Conservation (phyloP, 1,284 basidiomycete species). For the Chalciporus sp. region DNA sequence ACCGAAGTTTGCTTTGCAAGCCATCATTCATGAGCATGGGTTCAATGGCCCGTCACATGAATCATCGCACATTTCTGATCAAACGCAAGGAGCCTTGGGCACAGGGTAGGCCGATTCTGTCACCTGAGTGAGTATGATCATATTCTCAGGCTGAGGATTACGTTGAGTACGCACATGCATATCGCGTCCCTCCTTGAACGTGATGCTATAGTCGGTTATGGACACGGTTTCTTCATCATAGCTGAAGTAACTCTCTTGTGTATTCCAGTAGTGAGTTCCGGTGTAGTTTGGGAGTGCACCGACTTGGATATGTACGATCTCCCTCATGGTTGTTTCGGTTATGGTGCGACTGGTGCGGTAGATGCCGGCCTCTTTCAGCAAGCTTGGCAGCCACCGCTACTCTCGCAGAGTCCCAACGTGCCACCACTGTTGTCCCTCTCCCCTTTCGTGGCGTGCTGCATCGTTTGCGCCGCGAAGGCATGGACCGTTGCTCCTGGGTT, state of each 20-base stretch:
- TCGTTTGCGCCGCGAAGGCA: too few relatives aligned
- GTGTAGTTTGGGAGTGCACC: slow-evolving; percentile 66
- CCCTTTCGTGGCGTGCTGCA: too few relatives aligned
- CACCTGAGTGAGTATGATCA: slow-evolving; percentile 7
- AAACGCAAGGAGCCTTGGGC: slow-evolving; percentile 64
- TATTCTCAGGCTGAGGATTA: neutral
- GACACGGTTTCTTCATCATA: slow-evolving; percentile 50
- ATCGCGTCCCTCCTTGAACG: slow-evolving; percentile 63
- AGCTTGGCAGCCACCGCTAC: too few relatives aligned
- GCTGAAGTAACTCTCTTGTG: slow-evolving; percentile 70
- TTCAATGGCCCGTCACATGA: slow-evolving; percentile 3
- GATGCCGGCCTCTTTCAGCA: too few relatives aligned
- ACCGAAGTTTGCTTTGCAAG: slow-evolving; percentile 62
- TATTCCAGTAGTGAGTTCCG: slow-evolving; percentile 81
- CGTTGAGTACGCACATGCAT: slow-evolving; percentile 43
- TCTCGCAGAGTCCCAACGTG: too few relatives aligned
- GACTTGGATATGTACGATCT: slow-evolving; percentile 78
- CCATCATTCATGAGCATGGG: slow-evolving; percentile 10
- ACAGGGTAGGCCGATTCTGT: slow-evolving; percentile 59
- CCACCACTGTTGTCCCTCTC: neutral
- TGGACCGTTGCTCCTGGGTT: neutral
- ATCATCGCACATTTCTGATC: slow-evolving; percentile 60
- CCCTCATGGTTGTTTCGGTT: slow-evolving; percentile 51
- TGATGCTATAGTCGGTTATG: slow-evolving; percentile 54
- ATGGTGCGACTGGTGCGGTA: neutral